These are phyloP conservation scores for Rhodotorula kratochvilovae DNA, from an alignment of 768 basidiomycete genomes.

Conservation along the genomic window DNA sequence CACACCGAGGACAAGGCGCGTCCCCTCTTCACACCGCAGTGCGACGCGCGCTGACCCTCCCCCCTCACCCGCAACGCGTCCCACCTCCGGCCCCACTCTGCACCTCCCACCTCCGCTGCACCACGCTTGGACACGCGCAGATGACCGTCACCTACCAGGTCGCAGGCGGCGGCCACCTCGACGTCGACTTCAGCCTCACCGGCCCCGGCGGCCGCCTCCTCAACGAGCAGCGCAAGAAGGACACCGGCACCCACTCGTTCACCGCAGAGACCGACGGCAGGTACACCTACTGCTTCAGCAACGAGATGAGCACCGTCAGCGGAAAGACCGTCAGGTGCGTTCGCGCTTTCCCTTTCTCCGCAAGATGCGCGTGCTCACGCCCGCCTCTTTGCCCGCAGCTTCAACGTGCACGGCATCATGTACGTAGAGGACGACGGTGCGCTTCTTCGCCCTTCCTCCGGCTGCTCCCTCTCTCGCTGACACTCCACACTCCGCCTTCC, in stretches of 20 bases:
- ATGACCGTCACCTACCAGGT: constrained; percentile 99
- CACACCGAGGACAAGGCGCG: constrained; percentile 80
- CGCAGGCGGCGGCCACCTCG: constrained; percentile 89
- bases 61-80: constrained; percentile 1
- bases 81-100: too few species aligned
- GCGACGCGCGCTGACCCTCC: background rate
- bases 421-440: constrained; percentile 84
- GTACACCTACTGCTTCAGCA: constrained; percentile 95
- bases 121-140: constrained; percentile 52
- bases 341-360: background rate
- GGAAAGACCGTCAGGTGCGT: constrained; percentile 87
- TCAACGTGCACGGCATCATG: constrained; percentile 96
- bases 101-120: background rate
- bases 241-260: constrained; percentile 80
- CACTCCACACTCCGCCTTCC: background rate
- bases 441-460: constrained; percentile 38
- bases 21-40: background rate
- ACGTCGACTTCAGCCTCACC: constrained; percentile 93
- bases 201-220: constrained; percentile 68
- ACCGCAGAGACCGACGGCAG: constrained; percentile 83
- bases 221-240: constrained; percentile 75
- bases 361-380: background rate
- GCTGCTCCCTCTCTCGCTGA: constrained; percentile 40
- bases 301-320: constrained; percentile 94
- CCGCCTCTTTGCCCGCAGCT: constrained; percentile 53